Base-by-base conservation (phyloP, 345 rosid genomes). In the Salix udensis region DNA sequence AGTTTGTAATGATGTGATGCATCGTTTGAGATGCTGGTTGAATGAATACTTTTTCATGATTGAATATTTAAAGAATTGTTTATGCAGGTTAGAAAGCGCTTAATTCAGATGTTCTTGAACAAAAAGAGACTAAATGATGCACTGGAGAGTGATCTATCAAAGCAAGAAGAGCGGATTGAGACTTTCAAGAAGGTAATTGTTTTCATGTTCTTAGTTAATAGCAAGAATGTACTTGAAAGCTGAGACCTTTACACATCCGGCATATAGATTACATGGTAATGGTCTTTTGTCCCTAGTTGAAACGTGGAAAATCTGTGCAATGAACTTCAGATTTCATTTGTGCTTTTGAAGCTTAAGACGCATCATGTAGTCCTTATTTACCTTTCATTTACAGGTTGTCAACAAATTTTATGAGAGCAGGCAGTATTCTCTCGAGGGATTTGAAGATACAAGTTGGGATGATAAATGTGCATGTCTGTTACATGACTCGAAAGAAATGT, bases 21-120 rank as follows among this genome's bases (percentile, higher is more conserved):
- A 58, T 58, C 64, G 1, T 58, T 58, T n/a, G 23, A 24, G 74
- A 67, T 44, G 21, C 64, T 9, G 12, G n/a, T 76, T 60, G 42
- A 70, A 39, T 60, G 37, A 48, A 58, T 58, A 58, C 64, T 31
- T 18, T 70, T 58, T 24, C 34, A 74, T 18, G 37, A 79, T 74
- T 62, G 71, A 46, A 76, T 71, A 67, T 62, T 16, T 70, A 21
- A 72, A 70, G 53, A 18, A 44, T 76, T 76, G 71, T 39, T 72
- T 42, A 44, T 71, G 58, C 88, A 96, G 99, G 87, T 79, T 91
- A 76, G 96, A 93, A 93, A 81, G 96, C 81, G 81, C 90, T 92
- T 72, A 78, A 77, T 75, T 83, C 88, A 67, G 87, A 88, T 65
- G 86, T 84, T 81, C 83, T 89, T 82, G 87, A 88, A 68, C n/a